A percentile compares a stretch with the other conserved stretches of the same genome.
These are phyloP conservation scores for Amaranthus cruentus DNA, from an alignment of 148 eudicot species.

Conservation along the genomic window DNA sequence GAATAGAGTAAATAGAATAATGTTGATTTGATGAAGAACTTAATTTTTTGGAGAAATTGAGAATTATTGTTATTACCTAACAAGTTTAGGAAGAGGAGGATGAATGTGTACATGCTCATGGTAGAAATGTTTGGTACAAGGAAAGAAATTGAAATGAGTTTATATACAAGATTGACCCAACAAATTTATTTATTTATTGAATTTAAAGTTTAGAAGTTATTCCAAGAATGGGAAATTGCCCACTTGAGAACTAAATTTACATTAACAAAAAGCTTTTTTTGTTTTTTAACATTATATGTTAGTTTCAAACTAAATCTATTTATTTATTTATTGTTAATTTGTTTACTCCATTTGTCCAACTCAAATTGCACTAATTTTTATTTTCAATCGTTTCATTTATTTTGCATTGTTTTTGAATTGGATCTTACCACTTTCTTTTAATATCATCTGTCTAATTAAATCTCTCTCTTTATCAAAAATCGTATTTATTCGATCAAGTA, in stretches of 20 bases:
- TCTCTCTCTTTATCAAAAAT: too few species aligned
- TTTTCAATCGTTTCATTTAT: too few species aligned
- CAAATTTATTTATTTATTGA: not conserved
- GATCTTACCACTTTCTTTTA: too few species aligned
- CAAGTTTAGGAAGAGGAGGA: conserved; percentile 13
- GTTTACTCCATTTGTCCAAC: too few species aligned
- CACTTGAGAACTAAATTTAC: conserved; percentile 1
- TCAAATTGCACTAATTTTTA: too few species aligned
- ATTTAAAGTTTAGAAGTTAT: conserved; percentile 2
- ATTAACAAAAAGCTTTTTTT: not conserved
- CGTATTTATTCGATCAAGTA: too few species aligned
- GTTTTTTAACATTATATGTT: not conserved
- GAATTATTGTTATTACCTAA: conserved; percentile 13
- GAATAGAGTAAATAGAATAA: too few species aligned
- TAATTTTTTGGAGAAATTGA: not conserved
- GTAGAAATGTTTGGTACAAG: not conserved
- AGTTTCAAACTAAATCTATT: too few species aligned
- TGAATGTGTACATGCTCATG: not conserved
- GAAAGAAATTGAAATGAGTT: not conserved
- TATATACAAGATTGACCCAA: conserved; percentile 1
- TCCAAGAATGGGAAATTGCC: conserved; percentile 11
- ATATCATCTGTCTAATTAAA: too few species aligned
- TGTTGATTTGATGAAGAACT: not conserved
- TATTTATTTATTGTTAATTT: too few species aligned
- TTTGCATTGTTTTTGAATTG: too few species aligned